phyloP scores from a whole-genome alignment of 495 filamentous ascomycete species.

The Penicillium pancosmium region DNA sequence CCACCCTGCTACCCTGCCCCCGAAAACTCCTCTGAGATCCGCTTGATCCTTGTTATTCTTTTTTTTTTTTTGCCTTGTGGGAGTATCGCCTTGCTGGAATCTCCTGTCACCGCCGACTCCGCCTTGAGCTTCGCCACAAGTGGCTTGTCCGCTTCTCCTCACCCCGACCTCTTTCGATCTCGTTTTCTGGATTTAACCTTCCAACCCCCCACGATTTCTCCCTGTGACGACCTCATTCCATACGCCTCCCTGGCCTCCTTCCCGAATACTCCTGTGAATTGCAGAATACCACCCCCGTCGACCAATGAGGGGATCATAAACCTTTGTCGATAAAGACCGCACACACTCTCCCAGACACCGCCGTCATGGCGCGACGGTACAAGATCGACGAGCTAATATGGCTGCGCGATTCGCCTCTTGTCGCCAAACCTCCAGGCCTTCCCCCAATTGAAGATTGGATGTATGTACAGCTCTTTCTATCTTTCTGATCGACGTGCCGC shows the following conservation, averaged over 20 bases:
- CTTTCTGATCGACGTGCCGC: slow-evolving; percentile 10
- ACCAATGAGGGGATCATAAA: slow-evolving; percentile 42
- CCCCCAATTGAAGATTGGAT: slow-evolving; percentile 97
- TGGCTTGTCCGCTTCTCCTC: slow-evolving; percentile 36
- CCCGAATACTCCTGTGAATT: not conserved
- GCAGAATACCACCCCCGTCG: not conserved
- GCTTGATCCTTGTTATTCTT: not conserved
- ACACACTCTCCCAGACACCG: slow-evolving; percentile 30
- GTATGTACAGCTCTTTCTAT: slow-evolving; percentile 34
- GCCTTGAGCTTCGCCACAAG: slow-evolving; percentile 38
- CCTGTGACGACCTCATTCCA: not conserved
- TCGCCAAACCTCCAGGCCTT: slow-evolving; percentile 75
- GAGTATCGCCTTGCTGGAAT: not conserved
- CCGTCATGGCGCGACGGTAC: slow-evolving; percentile 67
- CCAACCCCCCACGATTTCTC: slow-evolving; percentile 1
- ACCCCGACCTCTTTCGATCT: slow-evolving; percentile 10
- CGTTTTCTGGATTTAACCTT: slow-evolving; percentile 4
- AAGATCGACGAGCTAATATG: slow-evolving; percentile 74
- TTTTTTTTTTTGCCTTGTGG: not conserved
- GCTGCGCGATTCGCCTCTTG: slow-evolving; percentile 82
- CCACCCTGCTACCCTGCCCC: not conserved
- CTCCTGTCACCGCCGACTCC: slow-evolving; percentile 32
- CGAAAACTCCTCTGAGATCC: not conserved
- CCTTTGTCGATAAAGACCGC: slow-evolving; percentile 29
- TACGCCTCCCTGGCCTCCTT: not conserved